A percentile compares a stretch with the other conserved stretches of the same genome.
Conservation (phyloP, 495 filamentous ascomycete genomes). For the Hypoxylon perforatum region DNA sequence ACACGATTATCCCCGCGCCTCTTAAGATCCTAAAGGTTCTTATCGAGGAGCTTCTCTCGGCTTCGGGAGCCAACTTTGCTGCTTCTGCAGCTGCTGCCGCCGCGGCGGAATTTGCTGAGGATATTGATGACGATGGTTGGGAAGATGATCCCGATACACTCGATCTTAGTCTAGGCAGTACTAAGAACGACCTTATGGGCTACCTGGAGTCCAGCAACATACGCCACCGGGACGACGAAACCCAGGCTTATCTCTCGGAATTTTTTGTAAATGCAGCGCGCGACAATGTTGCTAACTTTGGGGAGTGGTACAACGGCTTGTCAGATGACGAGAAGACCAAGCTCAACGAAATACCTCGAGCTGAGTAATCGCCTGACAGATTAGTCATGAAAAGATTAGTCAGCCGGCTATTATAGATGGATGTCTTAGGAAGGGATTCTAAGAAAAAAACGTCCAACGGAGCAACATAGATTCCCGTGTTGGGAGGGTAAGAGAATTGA, state of each 20-base stretch:
- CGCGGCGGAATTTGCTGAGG: constrained; percentile 64
- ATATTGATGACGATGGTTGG: constrained; percentile 82
- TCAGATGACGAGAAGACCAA: constrained; percentile 80
- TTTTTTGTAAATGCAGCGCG: constrained; percentile 80
- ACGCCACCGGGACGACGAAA: constrained; percentile 89
- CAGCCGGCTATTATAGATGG: neutral
- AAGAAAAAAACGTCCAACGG: too few species aligned
- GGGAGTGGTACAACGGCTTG: constrained; percentile 75
- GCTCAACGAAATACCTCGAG: constrained; percentile 57
- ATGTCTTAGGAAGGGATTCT: too few species aligned
- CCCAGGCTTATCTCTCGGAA: constrained; percentile 79
- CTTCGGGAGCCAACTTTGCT: constrained; percentile 59
- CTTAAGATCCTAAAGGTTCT: constrained; percentile 97
- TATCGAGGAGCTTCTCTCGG: constrained; percentile 84
- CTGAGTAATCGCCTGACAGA: constrained; percentile 8
- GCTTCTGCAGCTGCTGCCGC: constrained; percentile 66
- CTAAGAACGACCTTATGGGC: constrained; percentile 81
- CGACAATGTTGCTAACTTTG: constrained; percentile 76
- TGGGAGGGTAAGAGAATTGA: too few species aligned
- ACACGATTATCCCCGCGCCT: constrained; percentile 85
- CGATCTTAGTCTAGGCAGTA: constrained; percentile 74
- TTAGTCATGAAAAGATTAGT: neutral
- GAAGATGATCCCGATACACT: constrained; percentile 84
- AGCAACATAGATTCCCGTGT: too few species aligned
- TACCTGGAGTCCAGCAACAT: constrained; percentile 71